phyloP scores from a whole-genome alignment of 495 filamentous ascomycete species.

The Corynascus novoguineensis region DNA sequence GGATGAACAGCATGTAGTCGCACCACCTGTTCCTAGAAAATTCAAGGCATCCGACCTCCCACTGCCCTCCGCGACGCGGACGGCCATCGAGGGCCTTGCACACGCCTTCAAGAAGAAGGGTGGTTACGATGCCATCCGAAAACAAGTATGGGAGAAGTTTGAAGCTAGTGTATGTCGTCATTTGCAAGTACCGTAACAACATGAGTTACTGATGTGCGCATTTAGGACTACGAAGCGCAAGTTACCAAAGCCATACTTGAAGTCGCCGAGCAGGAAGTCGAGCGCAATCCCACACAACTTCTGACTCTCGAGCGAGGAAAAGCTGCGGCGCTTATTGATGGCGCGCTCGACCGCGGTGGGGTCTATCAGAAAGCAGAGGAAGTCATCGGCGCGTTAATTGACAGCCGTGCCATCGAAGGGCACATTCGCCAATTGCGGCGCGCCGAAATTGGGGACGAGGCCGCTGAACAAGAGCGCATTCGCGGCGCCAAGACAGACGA shows the following conservation, averaged over 20 bases:
- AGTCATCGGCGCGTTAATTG: constrained; percentile 62
- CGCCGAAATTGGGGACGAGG: constrained; percentile 69
- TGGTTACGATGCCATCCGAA: constrained; percentile 77
- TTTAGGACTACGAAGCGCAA: constrained; percentile 59
- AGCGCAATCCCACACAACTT: constrained; percentile 64
- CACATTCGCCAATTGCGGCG: constrained; percentile 64
- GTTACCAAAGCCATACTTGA: constrained; percentile 63
- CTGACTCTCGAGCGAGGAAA: constrained; percentile 74
- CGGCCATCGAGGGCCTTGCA: constrained; percentile 69
- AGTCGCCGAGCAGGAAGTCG: constrained; percentile 74
- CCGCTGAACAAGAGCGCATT: constrained; percentile 59
- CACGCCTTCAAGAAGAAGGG: constrained; percentile 89
- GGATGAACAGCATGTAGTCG: not conserved
- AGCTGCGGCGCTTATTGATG: constrained; percentile 78
- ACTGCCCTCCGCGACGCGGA: constrained; percentile 62
- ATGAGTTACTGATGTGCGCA: not conserved
- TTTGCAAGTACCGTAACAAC: not conserved
- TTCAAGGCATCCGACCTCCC: constrained; percentile 84
- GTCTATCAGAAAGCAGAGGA: constrained; percentile 71
- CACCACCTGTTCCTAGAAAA: constrained; percentile 40
- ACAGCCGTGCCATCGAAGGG: constrained; percentile 58
- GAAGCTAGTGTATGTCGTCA: constrained; percentile 60
- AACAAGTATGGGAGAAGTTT: constrained; percentile 74
- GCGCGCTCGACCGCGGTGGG: constrained; percentile 73
- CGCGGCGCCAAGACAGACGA: constrained; percentile 76